Evolutionary conservation across 495 filamentous ascomycete species (phyloP), one percentile per base, ranked within the genome.

Genomic region (Penicillium cataractarum): DNA sequence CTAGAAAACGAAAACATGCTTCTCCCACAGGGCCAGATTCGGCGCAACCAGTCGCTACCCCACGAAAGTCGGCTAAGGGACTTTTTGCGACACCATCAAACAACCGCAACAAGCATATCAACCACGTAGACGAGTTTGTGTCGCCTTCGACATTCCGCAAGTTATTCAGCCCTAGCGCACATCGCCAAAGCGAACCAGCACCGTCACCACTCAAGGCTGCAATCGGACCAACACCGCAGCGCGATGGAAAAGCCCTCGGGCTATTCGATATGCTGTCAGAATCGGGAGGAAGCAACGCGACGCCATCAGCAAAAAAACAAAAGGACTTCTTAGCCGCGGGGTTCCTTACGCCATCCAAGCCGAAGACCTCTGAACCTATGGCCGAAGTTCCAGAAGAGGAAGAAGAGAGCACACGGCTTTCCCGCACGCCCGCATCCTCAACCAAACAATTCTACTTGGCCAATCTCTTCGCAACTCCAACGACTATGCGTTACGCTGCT

Each of bases 171-270:
- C 88, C 87, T 1, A 78, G 78, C 60, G 78, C 65, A 50, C 85
- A 68, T 74, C 81, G 29, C 76, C 80, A 57, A 79, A 39, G 78
- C 26, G 57, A 66, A 31, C 67, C 71, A 32, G 68, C 73, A 22
- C 66, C 65, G 1, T 71, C 75, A 6, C 78, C 77, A 3, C 58
- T 79, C 8, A 79, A 79, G 40, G 57, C 73, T 46, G 74, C 76
- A 22, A 83, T 97, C 64, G 93, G 93, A 7, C 93, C 93, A 2
- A 98, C 95, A 2, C 95, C 95, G 2, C 93, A 97, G 66, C 90
- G 89, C 61, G 91, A 97, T 73, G 95, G 95, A 13, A 86, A 85
- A 40, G 85, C 95, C 1, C 79, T 99, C 0, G 94, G 95, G 4
- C 75, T 99, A n/a, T 99, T 98, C 68, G 95, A 99, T 71, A 80